A percentile compares a stretch with the other conserved stretches of the same genome.
Evolutionary conservation across 352 stramenopile genomes (phyloP).

Genomic region (Pythium phragmiticola): DNA sequence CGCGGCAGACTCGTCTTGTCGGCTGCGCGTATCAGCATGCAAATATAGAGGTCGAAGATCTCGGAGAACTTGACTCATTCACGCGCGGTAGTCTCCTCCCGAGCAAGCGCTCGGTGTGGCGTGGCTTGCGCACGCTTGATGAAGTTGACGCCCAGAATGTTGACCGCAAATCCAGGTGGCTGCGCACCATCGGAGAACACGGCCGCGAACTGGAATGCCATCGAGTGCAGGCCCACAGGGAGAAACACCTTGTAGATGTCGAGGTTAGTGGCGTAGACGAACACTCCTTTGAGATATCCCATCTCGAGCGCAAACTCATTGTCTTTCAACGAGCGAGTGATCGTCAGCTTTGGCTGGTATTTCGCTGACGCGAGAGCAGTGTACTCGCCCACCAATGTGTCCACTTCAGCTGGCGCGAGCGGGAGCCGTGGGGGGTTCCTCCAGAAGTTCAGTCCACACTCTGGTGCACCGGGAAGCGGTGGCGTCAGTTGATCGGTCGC

Average conservation of each 20-base stretch:
- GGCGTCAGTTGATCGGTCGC: constrained; percentile 29
- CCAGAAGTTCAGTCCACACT: constrained; percentile 45
- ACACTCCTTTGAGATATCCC: not conserved
- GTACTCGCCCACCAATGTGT: constrained; percentile 45
- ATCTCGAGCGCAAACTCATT: constrained; percentile 6
- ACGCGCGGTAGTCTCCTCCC: too few species aligned
- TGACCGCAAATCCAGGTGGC: not conserved
- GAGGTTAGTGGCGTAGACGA: constrained; percentile 1
- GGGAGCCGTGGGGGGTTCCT: constrained; percentile 31
- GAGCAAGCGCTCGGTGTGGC: too few species aligned
- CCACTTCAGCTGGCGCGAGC: constrained; percentile 22
- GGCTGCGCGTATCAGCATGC: too few species aligned
- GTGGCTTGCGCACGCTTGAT: not conserved
- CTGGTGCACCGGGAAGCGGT: constrained; percentile 29
- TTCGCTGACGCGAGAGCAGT: constrained; percentile 28
- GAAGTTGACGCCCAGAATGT: not conserved
- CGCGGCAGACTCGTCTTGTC: too few species aligned
- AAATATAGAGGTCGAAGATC: too few species aligned
- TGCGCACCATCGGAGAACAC: not conserved
- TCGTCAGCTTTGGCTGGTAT: constrained; percentile 37
- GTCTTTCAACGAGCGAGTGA: constrained; percentile 9
- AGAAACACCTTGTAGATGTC: constrained; percentile 5
- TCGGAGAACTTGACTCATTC: too few species aligned
- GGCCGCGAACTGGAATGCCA: not conserved
- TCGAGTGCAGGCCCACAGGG: not conserved